phyloP scores from a whole-genome alignment of 2,329 filamentous ascomycete genomes.

The Clonostachys rosea region DNA sequence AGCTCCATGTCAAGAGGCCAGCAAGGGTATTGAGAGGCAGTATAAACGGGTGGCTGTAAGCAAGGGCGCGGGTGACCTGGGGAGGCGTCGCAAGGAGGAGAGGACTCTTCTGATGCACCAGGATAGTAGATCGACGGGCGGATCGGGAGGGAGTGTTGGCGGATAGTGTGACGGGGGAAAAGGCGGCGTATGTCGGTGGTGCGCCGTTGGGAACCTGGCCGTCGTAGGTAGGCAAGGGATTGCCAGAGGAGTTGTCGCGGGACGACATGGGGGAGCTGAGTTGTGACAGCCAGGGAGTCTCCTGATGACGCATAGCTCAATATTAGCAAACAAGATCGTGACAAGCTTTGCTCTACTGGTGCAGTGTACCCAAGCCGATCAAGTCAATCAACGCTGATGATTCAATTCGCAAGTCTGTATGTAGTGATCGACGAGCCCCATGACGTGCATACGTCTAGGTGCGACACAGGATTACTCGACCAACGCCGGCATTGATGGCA shows the following conservation, averaged over 20 bases:
- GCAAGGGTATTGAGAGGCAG: slow-evolving; percentile 81
- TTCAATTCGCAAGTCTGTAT: no score
- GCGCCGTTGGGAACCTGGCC: slow-evolving; percentile 24
- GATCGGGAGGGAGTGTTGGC: slow-evolving; percentile 56
- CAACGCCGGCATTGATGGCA: no score
- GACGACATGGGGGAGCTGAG: slow-evolving; percentile 29
- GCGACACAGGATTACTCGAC: no score
- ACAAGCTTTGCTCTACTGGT: no score
- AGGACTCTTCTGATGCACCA: slow-evolving; percentile 96
- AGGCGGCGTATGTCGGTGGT: slow-evolving; percentile 78
- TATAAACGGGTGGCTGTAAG: slow-evolving; percentile 93
- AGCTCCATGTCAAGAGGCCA: slow-evolving; percentile 90
- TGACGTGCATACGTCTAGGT: no score
- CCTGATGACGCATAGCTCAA: slow-evolving; percentile 11
- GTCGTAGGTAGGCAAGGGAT: slow-evolving; percentile 23
- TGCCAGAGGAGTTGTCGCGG: slow-evolving; percentile 27
- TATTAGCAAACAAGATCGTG: no score
- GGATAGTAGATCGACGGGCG: slow-evolving; percentile 78
- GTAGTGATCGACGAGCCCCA: no score
- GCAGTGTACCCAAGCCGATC: no score
- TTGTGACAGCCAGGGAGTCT: slow-evolving; percentile 48
- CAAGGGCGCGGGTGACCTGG: slow-evolving; percentile 87
- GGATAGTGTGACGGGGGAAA: slow-evolving; percentile 78
- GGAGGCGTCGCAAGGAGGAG: slow-evolving; percentile 89
- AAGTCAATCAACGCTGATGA: no score